A percentile compares a stretch with the other conserved stretches of the same genome.
These are phyloP conservation scores for Coniochaeta sp. DNA, from an alignment of 2,329 filamentous ascomycete species.

Conservation along the genomic window DNA sequence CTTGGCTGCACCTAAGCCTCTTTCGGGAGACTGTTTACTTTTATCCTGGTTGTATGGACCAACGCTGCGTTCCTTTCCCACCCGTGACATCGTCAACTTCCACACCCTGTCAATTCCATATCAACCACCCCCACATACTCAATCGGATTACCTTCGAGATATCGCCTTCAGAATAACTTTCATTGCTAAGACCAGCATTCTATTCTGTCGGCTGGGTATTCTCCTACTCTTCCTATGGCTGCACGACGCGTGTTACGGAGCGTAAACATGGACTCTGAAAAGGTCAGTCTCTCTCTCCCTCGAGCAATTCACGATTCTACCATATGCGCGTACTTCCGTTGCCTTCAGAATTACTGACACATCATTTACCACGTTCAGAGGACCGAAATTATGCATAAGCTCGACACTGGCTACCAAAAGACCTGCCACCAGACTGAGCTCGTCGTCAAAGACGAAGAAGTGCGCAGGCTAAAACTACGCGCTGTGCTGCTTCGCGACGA, in stretches of 20 bases:
- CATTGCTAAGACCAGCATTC: neutral
- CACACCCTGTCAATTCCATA: neutral
- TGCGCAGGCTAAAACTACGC: slow-evolving; percentile 62
- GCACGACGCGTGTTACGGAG: neutral
- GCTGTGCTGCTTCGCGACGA: slow-evolving; percentile 69
- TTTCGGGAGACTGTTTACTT: slow-evolving; percentile 3
- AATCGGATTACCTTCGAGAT: neutral
- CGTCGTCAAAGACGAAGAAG: slow-evolving; percentile 67
- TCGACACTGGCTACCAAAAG: slow-evolving; percentile 66
- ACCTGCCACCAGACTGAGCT: slow-evolving; percentile 58
- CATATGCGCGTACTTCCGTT: neutral
- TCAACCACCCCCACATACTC: neutral
- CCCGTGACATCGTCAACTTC: neutral
- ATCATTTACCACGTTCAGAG: slow-evolving; percentile 24
- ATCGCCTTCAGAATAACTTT: neutral
- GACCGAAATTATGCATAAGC: slow-evolving; percentile 38
- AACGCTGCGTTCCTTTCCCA: neutral
- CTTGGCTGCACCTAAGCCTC: neutral
- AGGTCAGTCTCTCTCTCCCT: slow-evolving; percentile 19
- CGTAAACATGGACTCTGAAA: slow-evolving; percentile 28
- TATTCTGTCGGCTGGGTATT: neutral
- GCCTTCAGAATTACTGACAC: slow-evolving; percentile 6
- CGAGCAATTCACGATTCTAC: neutral
- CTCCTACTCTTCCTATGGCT: neutral
- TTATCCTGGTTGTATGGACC: neutral